Evolutionary conservation across 805 yeast species (phyloP), one percentile per base, ranked within the genome.

Genomic region (Kodamaea nitidulidarum): DNA sequence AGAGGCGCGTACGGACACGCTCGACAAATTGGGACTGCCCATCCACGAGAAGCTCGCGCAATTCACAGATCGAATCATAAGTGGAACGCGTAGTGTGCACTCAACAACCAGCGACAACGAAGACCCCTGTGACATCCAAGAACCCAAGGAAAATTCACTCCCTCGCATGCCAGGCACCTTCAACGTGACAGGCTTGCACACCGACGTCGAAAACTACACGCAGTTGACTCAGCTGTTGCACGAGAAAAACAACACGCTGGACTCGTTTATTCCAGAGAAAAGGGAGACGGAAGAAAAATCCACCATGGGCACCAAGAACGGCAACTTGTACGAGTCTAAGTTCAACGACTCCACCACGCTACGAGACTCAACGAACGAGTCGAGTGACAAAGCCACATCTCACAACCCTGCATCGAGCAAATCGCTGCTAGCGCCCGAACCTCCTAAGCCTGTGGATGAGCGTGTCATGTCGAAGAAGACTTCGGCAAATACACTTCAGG

Each of bases 91-190:
- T 15, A 32, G 38, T 16, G 25, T 28, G 12, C 32, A 26, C 17
- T 34, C 32, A 4, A 15, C 38, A 4, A 25, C 21, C 5, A 34
- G 24, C 22, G 27, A 32, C 16, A 30, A 25, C 20, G 40, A 35
- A 8, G 27, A 27, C 27, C 16, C 6, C 12, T 12, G 7, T 20
- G 37, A 38, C 36, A 27, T 15, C 24, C 34, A 31, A 21, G 32
- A 15, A 6, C 32, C 32, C 32, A 30, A 30, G 21, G 38, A 35
- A 17, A 27, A 15, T 12, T 32, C 41, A 15, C 46, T 70, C 12
- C 78, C 78, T 6, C 54, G 78, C 20, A 56, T 65, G 46, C 71
- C 75, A 1, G 78, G 71, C 2, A 65, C 75, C 0, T 54, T 66
- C 40, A 61, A 70, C 37, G 75, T 75, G 37, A 70, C 61, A 25